Evolutionary conservation across 2,329 filamentous ascomycete species (phyloP).

Genomic region (Dactylellina drechsleri): DNA sequence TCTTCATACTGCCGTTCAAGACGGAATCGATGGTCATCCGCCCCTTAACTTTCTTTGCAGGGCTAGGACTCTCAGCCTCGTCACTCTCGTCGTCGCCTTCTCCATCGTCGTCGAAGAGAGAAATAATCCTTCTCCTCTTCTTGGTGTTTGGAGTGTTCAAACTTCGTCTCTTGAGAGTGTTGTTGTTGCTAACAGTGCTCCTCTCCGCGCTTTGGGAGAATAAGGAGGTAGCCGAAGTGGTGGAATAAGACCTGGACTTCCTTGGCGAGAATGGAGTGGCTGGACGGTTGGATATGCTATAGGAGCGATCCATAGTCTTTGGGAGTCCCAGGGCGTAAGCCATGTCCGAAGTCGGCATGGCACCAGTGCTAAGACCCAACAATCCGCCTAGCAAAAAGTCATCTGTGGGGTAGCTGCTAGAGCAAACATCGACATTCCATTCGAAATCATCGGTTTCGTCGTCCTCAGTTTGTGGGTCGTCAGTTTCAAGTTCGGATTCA

Average conservation of each 20-base stretch:
- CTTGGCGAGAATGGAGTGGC: constrained; percentile 42
- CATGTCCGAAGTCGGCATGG: constrained; percentile 22
- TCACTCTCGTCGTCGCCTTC: constrained; percentile 54
- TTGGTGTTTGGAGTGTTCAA: constrained; percentile 44
- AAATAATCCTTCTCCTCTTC: constrained; percentile 49
- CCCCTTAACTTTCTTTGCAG: constrained; percentile 43
- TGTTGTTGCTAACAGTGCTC: constrained; percentile 10
- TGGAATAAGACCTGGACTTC: constrained; percentile 28
- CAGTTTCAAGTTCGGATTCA: constrained; percentile 43
- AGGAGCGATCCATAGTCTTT: constrained; percentile 41
- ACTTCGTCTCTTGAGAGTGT: constrained; percentile 40
- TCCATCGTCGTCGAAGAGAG: constrained; percentile 41
- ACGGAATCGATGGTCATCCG: constrained; percentile 53
- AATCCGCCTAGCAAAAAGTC: constrained; percentile 50
- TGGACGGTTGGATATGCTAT: constrained; percentile 32
- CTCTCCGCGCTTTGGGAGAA: constrained; percentile 23
- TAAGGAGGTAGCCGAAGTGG: constrained; percentile 27
- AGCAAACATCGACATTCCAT: constrained; percentile 54
- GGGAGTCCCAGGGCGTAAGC: constrained; percentile 31
- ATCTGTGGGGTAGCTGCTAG: constrained; percentile 50
- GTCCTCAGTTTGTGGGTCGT: constrained; percentile 52
- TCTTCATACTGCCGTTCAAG: constrained; percentile 36
- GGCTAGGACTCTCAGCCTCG: constrained; percentile 44
- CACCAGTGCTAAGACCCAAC: constrained; percentile 39
- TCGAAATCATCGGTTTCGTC: constrained; percentile 51